phyloP scores from a whole-genome alignment of 805 yeast species.

The Candida morakotiae region DNA sequence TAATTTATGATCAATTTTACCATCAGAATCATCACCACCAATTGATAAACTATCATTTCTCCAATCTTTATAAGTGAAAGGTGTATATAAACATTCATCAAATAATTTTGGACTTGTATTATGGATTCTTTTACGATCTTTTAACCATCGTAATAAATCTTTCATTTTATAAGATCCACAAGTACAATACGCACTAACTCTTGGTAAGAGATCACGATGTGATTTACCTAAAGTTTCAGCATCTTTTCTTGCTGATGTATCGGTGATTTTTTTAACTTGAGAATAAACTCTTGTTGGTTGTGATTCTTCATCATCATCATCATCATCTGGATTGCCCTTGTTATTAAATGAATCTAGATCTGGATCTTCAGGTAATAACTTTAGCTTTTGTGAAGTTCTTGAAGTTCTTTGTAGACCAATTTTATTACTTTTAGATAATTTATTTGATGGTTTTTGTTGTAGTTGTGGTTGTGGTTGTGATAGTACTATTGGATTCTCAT shows the following conservation, averaged over 20 bases:
- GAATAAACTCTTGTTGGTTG: constrained; percentile 54
- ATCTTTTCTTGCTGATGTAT: constrained; percentile 84
- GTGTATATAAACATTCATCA: constrained; percentile 94
- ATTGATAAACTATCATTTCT: constrained; percentile 31
- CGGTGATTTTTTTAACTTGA: constrained; percentile 79
- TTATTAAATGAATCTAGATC: constrained; percentile 8
- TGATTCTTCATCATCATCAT: constrained; percentile 22
- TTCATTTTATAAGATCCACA: constrained; percentile 90
- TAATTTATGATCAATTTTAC: constrained; percentile 25
- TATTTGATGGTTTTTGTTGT: constrained; percentile 10
- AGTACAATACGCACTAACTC: constrained; percentile 96
- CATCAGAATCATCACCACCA: constrained; percentile 6
- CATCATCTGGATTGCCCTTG: constrained; percentile 18
- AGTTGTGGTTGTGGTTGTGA: constrained; percentile 1
- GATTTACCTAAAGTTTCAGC: constrained; percentile 90
- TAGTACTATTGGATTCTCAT: constrained; percentile 13
- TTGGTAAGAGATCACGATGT: constrained; percentile 77
- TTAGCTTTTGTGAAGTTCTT: constrained; percentile 68
- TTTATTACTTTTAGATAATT: constrained; percentile 23
- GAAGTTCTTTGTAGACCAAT: constrained; percentile 74
- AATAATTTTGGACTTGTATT: constrained; percentile 82
- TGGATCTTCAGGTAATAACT: constrained; percentile 53
- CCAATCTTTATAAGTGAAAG: constrained; percentile 81
- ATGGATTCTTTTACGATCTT: constrained; percentile 67
- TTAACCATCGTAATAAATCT: constrained; percentile 80